Evolutionary conservation across 345 rosid species (phyloP), one percentile per base, ranked within the genome.

Genomic region (Sisymbrium altissimum): DNA sequence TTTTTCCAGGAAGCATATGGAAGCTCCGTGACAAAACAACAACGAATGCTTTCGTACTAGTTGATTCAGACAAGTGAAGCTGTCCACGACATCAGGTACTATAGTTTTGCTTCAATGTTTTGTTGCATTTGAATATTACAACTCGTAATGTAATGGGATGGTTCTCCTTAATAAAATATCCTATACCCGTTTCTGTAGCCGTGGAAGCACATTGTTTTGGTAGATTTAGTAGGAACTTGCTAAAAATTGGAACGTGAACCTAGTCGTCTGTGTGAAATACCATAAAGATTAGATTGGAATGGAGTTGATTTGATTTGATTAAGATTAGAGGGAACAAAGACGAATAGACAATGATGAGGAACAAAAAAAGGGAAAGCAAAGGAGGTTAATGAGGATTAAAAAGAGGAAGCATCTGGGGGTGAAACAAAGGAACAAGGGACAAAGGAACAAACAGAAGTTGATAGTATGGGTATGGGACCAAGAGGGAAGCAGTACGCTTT

Each of bases 1-100:
- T 38, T 71, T 77, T 49, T 58, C 50, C 27, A 76, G 65, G 58
- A 68, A 61, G 35, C 59, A 17, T 70, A 46, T 39, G 25, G 57
- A 43, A 71, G 80, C 64, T 65, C 72, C 54, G 61, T 64, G 76
- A 77, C 76, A 77, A 70, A 70, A 46, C 60, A 49, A 48, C 12
- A 68, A 54, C 17, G n/a, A 70, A 56, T 70, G 69, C 60, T 46
- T 49, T 64, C 8, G 61, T 6, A 30, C 65, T 25, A 57, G 68
- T 58, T 71, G 80, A 62, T 64, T 18, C 71, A 76, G 80, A 70
- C 76, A 76, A 64, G 38, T 64, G 63, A 77, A 65, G 72, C 72
- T 77, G 57, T 64, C 80, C 61, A n/a, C 72, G 57, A 71, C 60
- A 76, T 55, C 66, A 36, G 80, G 66, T 70, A 55, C 76, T 77